Percentiles rank a stretch among this genome's conserved stretches.
Evolutionary conservation across 1,284 basidiomycete species (phyloP).

Genomic region (Cryptococcus deneoformans): DNA sequence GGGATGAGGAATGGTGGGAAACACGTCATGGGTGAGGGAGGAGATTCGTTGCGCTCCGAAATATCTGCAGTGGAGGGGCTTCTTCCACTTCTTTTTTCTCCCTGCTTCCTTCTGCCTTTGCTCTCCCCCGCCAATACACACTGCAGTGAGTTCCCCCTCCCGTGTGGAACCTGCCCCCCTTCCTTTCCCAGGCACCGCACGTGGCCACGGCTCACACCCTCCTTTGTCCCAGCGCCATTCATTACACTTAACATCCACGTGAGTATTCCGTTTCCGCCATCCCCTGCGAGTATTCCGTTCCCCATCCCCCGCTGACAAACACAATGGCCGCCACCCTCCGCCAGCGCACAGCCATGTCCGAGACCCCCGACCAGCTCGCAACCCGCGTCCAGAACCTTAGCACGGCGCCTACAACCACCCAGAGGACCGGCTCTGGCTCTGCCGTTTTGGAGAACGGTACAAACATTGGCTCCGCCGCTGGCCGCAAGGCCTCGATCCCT

Average conservation of each 20-base stretch:
- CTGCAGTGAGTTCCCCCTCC: not conserved
- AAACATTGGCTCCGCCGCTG: conserved; percentile 37
- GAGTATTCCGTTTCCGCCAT: not conserved
- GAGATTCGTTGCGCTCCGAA: too few species aligned
- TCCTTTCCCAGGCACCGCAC: not conserved
- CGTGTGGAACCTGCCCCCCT: not conserved
- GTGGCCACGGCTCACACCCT: not conserved
- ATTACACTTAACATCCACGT: not conserved
- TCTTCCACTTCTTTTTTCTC: too few species aligned
- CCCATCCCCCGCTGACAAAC: not conserved
- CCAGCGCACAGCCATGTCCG: conserved; percentile 10
- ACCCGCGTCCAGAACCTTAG: conserved; percentile 10
- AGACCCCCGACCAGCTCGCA: conserved; percentile 10
- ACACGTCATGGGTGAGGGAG: too few species aligned
- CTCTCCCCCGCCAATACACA: not conserved
- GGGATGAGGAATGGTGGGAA: too few species aligned
- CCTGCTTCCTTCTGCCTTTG: too few species aligned
- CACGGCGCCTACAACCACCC: conserved; percentile 3
- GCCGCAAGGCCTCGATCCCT: conserved; percentile 29
- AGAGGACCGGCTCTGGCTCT: conserved; percentile 2
- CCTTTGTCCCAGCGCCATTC: not conserved
- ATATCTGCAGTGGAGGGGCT: too few species aligned
- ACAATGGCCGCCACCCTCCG: not conserved
- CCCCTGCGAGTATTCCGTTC: not conserved
- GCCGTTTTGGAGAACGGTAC: conserved; percentile 41